Conservation (phyloP, 2,329 filamentous ascomycete species). For the Hypoxylon rubiginosum region DNA sequence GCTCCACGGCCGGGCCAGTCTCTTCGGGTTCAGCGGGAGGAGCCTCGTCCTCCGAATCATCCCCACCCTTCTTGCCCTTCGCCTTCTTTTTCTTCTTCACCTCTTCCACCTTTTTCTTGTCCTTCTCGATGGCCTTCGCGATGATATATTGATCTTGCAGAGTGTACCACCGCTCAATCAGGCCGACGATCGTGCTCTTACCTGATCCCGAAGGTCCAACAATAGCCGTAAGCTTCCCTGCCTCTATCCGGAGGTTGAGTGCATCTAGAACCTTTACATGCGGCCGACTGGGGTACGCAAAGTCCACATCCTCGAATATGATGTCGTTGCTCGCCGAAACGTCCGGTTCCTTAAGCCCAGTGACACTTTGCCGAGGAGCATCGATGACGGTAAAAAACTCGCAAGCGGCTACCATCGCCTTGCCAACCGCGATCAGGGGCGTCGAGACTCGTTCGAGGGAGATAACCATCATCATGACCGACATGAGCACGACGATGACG, state of each 20-base stretch:
- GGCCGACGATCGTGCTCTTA: slow-evolving; percentile 79
- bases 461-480: slow-evolving; percentile 70
- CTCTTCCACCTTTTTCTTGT: slow-evolving; percentile 61
- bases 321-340: slow-evolving; percentile 67
- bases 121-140: slow-evolving; percentile 63
- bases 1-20: slow-evolving; percentile 59
- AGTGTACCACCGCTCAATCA: slow-evolving; percentile 80
- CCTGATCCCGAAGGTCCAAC: slow-evolving; percentile 80
- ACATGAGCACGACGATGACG: slow-evolving; percentile 70
- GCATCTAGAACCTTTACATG: slow-evolving; percentile 73
- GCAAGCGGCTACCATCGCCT: slow-evolving; percentile 69
- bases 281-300: slow-evolving; percentile 78
- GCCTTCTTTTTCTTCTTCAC: slow-evolving; percentile 58
- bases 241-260: slow-evolving; percentile 69
- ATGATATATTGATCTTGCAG: slow-evolving; percentile 67
- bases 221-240: slow-evolving; percentile 78
- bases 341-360: slow-evolving; percentile 62
- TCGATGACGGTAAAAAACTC: slow-evolving; percentile 70
- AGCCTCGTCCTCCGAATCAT: slow-evolving; percentile 49
- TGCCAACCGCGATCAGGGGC: slow-evolving; percentile 69
- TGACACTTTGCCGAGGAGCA: slow-evolving; percentile 58
- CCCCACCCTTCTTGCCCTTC: slow-evolving; percentile 49
- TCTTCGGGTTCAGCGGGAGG: slow-evolving; percentile 48
- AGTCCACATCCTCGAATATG: slow-evolving; percentile 73
- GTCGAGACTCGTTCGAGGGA: slow-evolving; percentile 70